A percentile compares a stretch with the other conserved stretches of the same genome.
Evolutionary conservation across 2,329 filamentous ascomycete species (phyloP).

Genomic region (Colletotrichum sp.): DNA sequence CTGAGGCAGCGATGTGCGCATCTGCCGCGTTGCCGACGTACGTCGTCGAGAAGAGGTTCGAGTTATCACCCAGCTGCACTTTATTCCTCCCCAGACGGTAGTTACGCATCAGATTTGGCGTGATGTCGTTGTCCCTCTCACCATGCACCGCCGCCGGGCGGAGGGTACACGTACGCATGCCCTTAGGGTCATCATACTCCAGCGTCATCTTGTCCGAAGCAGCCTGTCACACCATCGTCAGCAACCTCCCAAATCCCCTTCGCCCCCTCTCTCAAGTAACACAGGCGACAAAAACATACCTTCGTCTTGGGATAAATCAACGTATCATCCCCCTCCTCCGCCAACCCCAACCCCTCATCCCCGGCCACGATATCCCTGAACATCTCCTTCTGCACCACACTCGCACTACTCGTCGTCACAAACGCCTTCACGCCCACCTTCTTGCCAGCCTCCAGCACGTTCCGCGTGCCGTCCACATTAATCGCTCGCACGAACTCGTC

Average conservation of each 20-base stretch:
- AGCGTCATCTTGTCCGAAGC: constrained; percentile 19
- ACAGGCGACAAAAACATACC: constrained; percentile 36
- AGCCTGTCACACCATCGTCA: not conserved
- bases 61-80: constrained; percentile 65
- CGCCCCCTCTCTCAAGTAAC: not conserved
- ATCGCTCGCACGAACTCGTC: constrained; percentile 58
- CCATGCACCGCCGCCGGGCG: constrained; percentile 21
- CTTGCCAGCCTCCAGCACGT: constrained; percentile 59
- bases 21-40: constrained; percentile 70
- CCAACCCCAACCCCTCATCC: constrained; percentile 60
- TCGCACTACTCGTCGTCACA: constrained; percentile 69
- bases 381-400: constrained; percentile 64
- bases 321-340: constrained; percentile 4
- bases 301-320: constrained; percentile 64
- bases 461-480: constrained; percentile 68
- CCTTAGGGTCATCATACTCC: not conserved
- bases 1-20: constrained; percentile 65
- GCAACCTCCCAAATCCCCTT: not conserved
- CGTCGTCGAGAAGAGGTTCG: constrained; percentile 70
- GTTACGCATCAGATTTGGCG: constrained; percentile 60
- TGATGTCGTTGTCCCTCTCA: constrained; percentile 55
- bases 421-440: constrained; percentile 55
- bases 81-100: constrained; percentile 59
- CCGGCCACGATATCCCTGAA: constrained; percentile 63
- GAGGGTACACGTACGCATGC: constrained; percentile 21